These are phyloP conservation scores for Epicoccum sorghinum DNA, from an alignment of 2,329 filamentous ascomycete genomes.

Conservation along the genomic window DNA sequence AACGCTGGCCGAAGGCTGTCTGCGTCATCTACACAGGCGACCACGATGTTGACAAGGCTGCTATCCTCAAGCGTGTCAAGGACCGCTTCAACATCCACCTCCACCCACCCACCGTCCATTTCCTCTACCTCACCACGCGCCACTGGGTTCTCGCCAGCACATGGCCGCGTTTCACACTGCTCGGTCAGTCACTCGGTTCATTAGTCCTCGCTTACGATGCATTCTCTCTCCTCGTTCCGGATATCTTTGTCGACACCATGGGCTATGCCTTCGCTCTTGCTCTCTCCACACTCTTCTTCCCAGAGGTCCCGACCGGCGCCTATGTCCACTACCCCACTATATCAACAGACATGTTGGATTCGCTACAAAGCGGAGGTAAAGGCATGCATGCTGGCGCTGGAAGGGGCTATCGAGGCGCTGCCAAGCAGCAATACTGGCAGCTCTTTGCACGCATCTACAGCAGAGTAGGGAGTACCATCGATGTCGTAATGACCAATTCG, in stretches of 20 bases:
- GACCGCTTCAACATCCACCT: constrained; percentile 90
- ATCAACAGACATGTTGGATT: constrained; percentile 94
- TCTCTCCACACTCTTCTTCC: constrained; percentile 82
- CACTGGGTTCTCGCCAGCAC: constrained; percentile 84
- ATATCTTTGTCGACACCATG: constrained; percentile 97
- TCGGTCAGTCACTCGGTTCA: constrained; percentile 93
- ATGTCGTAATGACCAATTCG: constrained; percentile 97
- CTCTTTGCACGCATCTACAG: constrained; percentile 83
- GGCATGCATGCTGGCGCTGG: constrained; percentile 85
- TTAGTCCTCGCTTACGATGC: constrained; percentile 88
- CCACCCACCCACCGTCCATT: constrained; percentile 79
- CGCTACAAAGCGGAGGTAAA: constrained; percentile 66
- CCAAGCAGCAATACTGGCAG: constrained; percentile 85
- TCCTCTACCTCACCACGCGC: constrained; percentile 89
- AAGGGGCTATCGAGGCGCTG: constrained; percentile 69
- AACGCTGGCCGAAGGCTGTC: constrained; percentile 84
- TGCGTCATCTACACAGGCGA: constrained; percentile 96
- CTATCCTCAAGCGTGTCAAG: constrained; percentile 78
- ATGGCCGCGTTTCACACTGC: constrained; percentile 89
- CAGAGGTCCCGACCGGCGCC: constrained; percentile 78
- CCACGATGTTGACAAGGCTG: constrained; percentile 80
- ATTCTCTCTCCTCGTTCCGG: constrained; percentile 87
- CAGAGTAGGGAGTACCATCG: constrained; percentile 79
- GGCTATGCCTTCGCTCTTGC: constrained; percentile 92
- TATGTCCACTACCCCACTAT: constrained; percentile 99